Percentiles rank a stretch among this genome's conserved stretches.
Conservation (phyloP, 495 filamentous ascomycete genomes). For the Hypoxylon lienhwacheense region DNA sequence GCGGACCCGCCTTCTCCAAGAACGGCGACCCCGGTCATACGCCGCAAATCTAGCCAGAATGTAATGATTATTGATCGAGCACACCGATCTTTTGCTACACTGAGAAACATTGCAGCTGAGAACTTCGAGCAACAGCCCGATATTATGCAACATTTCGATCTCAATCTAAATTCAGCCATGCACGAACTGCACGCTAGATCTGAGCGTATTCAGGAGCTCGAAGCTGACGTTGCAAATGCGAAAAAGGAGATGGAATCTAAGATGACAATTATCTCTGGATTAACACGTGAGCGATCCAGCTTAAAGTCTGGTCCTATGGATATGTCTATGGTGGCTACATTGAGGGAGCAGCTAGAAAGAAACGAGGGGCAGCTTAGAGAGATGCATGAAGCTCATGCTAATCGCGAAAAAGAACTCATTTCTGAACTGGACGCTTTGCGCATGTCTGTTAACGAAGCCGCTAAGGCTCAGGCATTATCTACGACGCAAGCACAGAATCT, state of each 20-base stretch:
- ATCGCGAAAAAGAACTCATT: conserved; percentile 72
- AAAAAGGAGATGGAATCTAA: conserved; percentile 97
- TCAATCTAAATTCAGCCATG: conserved; percentile 88
- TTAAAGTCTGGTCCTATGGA: conserved; percentile 88
- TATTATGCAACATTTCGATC: conserved; percentile 86
- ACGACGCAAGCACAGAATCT: conserved; percentile 10
- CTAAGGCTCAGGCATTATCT: conserved; percentile 11
- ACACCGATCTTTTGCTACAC: conserved; percentile 84
- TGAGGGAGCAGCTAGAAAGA: conserved; percentile 84
- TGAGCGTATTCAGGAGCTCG: conserved; percentile 85
- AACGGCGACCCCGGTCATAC: conserved; percentile 70
- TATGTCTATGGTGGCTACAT: conserved; percentile 83
- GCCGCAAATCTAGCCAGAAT: conserved; percentile 92
- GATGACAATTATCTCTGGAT: conserved; percentile 88
- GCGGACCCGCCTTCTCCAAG: conserved; percentile 63
- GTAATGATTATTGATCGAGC: conserved; percentile 87
- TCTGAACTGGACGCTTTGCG: conserved; percentile 69
- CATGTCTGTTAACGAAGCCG: conserved; percentile 53
- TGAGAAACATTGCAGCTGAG: conserved; percentile 83
- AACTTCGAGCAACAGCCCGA: conserved; percentile 82
- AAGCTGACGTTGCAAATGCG: conserved; percentile 77
- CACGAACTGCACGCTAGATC: conserved; percentile 85
- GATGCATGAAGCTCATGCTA: conserved; percentile 70
- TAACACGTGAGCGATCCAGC: conserved; percentile 88
- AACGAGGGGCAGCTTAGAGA: conserved; percentile 77